Conservation (phyloP, 2,329 filamentous ascomycete species). For the Mycosphaerelloides madeirae region DNA sequence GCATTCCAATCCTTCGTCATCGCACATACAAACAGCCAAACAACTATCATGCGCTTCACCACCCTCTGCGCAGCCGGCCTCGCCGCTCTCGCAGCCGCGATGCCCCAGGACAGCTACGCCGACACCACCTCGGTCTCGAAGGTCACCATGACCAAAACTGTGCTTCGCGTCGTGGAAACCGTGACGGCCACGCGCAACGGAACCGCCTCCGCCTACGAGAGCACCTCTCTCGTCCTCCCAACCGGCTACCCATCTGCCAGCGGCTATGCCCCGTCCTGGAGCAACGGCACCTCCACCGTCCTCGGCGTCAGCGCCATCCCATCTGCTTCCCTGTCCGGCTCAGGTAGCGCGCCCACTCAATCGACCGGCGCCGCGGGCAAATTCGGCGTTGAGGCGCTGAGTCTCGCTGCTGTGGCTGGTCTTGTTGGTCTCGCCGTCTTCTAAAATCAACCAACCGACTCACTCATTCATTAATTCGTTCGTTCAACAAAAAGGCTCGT, state of each 20-base stretch:
- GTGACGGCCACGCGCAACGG: constrained; percentile 23
- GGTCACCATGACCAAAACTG: constrained; percentile 22
- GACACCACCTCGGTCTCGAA: constrained; percentile 14
- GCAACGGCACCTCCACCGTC: constrained; percentile 16
- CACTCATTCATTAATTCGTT: constrained; percentile 7
- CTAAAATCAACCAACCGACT: constrained; percentile 1
- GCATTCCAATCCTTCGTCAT: constrained; percentile 14
- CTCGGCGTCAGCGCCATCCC: constrained; percentile 8
- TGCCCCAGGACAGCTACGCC: no score
- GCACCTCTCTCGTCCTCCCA: constrained; percentile 7
- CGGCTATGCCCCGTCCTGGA: constrained; percentile 9
- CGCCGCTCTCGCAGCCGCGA: constrained; percentile 12
- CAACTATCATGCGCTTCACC: constrained; percentile 24
- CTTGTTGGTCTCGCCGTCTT: constrained; percentile 17
- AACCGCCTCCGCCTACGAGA: constrained; percentile 13
- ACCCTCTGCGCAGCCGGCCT: constrained; percentile 16
- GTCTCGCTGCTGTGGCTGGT: constrained; percentile 18
- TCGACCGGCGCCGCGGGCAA: constrained; percentile 17
- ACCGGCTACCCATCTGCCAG: constrained; percentile 7
- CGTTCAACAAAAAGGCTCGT: constrained; percentile 1
- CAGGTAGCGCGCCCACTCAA: constrained; percentile 2
- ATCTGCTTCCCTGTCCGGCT: constrained; percentile 6
- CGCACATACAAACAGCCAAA: constrained; percentile 9
- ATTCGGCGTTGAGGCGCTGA: constrained; percentile 13
- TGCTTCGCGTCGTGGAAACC: constrained; percentile 25